phyloP scores from a whole-genome alignment of 305 asterid genomes.

The Rubia balearica region DNA sequence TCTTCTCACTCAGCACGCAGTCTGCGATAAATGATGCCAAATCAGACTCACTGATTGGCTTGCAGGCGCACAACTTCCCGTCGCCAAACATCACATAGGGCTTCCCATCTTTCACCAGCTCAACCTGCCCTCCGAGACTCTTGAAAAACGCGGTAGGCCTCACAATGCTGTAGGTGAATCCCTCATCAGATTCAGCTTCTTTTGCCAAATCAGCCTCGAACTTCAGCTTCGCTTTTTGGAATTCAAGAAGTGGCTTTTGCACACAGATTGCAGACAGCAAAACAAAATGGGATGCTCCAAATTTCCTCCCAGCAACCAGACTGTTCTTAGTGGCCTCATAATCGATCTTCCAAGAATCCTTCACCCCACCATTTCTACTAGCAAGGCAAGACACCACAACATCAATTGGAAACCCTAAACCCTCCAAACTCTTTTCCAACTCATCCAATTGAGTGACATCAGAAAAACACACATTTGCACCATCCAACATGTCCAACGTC shows the following conservation, averaged over 20 bases:
- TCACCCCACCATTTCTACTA: constrained; percentile 84
- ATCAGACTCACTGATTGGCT: constrained; percentile 83
- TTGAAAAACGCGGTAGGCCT: constrained; percentile 97
- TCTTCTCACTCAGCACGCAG: constrained; percentile 54
- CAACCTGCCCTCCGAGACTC: constrained; percentile 94
- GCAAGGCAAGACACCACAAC: constrained; percentile 95
- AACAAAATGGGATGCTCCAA: constrained; percentile 82
- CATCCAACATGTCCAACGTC: constrained; percentile 46
- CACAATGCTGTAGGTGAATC: constrained; percentile 70
- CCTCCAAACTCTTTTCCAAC: constrained; percentile 44
- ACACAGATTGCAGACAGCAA: constrained; percentile 86
- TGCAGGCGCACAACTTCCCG: constrained; percentile 84
- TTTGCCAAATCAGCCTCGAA: constrained; percentile 60
- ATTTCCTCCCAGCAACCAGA: constrained; percentile 63
- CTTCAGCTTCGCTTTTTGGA: constrained; percentile 83
- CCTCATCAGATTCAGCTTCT: constrained; percentile 42
- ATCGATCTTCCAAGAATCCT: constrained; percentile 88
- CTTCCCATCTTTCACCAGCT: constrained; percentile 83
- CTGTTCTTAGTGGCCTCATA: constrained; percentile 86
- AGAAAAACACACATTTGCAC: constrained; percentile 65
- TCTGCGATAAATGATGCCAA: constrained; percentile 72
- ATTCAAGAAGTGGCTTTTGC: constrained; percentile 95
- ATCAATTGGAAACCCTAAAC: constrained; percentile 52
- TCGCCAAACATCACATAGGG: constrained; percentile 98
- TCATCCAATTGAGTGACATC: constrained; percentile 64